These are phyloP conservation scores for Xerocomus minutiporus DNA, from an alignment of 1,284 basidiomycete genomes.

Conservation along the genomic window DNA sequence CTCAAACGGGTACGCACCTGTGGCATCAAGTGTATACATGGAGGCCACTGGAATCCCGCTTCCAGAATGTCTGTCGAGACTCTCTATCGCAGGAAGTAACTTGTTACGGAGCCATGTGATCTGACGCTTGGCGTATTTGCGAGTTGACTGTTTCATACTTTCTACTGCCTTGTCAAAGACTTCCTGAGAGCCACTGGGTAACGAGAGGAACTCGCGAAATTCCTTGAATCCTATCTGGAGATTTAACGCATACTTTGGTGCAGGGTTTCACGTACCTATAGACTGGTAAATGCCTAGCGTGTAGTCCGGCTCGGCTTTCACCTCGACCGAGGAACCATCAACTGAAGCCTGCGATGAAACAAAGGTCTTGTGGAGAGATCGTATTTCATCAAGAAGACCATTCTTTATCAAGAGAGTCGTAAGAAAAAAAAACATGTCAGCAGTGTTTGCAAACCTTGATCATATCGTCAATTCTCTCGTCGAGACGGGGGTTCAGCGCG, in stretches of 20 bases:
- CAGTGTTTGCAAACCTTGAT: constrained; percentile 52
- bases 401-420: constrained; percentile 41
- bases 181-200: constrained; percentile 37
- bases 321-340: not conserved
- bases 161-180: constrained; percentile 62
- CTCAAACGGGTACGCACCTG: constrained; percentile 41
- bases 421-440: constrained; percentile 1
- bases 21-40: constrained; percentile 73
- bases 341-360: constrained; percentile 5
- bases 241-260: constrained; percentile 1
- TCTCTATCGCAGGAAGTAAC: constrained; percentile 71
- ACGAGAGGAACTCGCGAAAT: constrained; percentile 65
- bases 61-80: constrained; percentile 40
- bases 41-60: constrained; percentile 28
- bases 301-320: constrained; percentile 43
- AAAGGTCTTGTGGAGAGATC: constrained; percentile 43
- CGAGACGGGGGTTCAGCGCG: constrained; percentile 64
- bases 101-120: constrained; percentile 92
- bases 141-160: constrained; percentile 82
- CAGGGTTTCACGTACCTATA: constrained; percentile 57
- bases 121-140: constrained; percentile 91
- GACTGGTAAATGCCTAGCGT: constrained; percentile 90
- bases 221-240: constrained; percentile 77
- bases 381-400: constrained; percentile 84
- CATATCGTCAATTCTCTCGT: constrained; percentile 87